Evolutionary conservation across 1,284 basidiomycete genomes (phyloP), one percentile per base, ranked within the genome.

Genomic region (Ceratobasidium sp.): DNA sequence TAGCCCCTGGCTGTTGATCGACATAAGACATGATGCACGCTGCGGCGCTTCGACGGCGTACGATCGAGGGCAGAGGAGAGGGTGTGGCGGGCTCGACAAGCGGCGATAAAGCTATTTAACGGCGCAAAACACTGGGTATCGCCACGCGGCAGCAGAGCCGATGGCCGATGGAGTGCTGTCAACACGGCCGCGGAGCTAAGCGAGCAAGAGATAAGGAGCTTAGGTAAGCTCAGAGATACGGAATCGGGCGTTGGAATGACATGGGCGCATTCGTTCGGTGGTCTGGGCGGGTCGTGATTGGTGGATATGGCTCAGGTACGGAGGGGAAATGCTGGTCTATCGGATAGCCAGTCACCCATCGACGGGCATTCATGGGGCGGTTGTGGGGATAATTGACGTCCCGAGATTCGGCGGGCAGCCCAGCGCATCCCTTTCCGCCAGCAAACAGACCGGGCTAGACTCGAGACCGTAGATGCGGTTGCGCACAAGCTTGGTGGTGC

Each of bases 141-240:
- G 16, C 41, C 27, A 58, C 8, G 27, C 34, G 29, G 24, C 8
- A 27, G 49, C 34, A 39, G 68, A 59, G 54, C 68, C 68, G 68
- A 71, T 54, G 68, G 54, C 68, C 68, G 68, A 71, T 58, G 56
- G 53, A 43, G 48, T 39, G 34, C 51, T 68, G 51, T 51, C 46
- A 51, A 24, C 46, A 46, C 22, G 16, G n/a, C 39, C 61, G 39
- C 39, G 61, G 49, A 68, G 34, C 22, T 22, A 37, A 29, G 34
- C 49, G 51, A 68, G 48, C 13, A 6, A 31, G 65, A 49, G 65
- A 68, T 68, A 68, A 68, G 49, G 37, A 29, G 4, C 8, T 68
- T 54, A 68, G 31, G 34, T 68, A 68, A 68, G 65, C 65, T 3
- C 19, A 13, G 34, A 27, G 61, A 63, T 63, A 46, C 34, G 61